Base-by-base conservation (phyloP, 306 rosid species). In the Prunus dulcis region DNA sequence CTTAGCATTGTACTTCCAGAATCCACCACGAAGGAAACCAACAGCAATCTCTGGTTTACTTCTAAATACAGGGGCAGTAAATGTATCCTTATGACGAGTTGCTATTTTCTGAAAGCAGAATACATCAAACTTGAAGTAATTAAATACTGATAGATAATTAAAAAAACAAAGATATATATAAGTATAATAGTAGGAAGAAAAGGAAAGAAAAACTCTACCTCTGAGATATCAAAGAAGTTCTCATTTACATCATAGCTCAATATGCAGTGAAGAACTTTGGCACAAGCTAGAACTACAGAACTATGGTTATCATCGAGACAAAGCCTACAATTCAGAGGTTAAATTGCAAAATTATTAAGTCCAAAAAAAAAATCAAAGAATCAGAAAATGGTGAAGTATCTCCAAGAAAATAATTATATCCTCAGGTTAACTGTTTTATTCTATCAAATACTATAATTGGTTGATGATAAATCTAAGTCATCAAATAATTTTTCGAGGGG, bases 1-100 rank as follows among this genome's bases (percentile, higher is more conserved):
- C 78, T 92, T 95, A 69, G 96, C 89, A 84, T 87, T 92, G 83
- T 92, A 92, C 89, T 95, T 95, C 99, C 99, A 92, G 77, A 86
- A 95, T 68, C 92, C 97, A 72, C 98, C 99, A 63, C 56, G 97
- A 67, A 90, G 96, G 76, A 95, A 95, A 76, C 97, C 99, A 78
- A 55, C 82, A 82, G 86, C 82, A 73, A 90, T 82, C 84, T 95
- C 91, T 53, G 97, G 91, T 87, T 84, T 90, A 79, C 91, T 89
- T 69, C 97, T 86, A 73, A 95, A 95, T 67, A 95, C 87, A 67
- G 99, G 96, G 71, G 99, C 97, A n/a, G 93, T 92, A 81, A 65
- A 92, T 69, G 87, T 80, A 83, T 84, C 91, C 78, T 81, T 84
- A 64, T 85, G 89, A 76, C 78, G 64, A 52, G 82, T 79, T 73